Base-by-base conservation (phyloP, 148 eudicot species). In the Dysphania ambrosioides region DNA sequence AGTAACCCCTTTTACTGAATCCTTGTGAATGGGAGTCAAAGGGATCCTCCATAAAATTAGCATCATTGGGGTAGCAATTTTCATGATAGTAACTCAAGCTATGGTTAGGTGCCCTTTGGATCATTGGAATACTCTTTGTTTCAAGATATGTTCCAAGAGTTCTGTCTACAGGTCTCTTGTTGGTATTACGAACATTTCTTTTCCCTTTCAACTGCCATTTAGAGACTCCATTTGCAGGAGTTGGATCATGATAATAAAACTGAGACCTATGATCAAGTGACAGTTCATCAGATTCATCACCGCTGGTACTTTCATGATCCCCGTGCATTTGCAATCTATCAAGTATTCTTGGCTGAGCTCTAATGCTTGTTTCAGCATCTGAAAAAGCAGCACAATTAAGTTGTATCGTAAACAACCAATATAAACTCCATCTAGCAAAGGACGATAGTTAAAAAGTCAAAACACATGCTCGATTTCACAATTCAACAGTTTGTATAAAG, bases 201-300 rank as follows among this genome's bases (percentile, higher is more conserved):
- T 90, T 95, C 70, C 99, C 86, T 83, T 92, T 95, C 79, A 83
- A 79, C 78, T 89, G 85, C 98, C 98, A 95, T 77, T 86, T 88
- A 21, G 97, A 92, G 49, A 87, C 85, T 71, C 83, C 93, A 69
- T 78, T 65, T 60, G 80, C 56, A 53, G 79, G 72, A 41, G 58
- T 80, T 59, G 78, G 86, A 64, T 80, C 88, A 66, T 78, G 70
- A 72, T 70, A 72, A 81, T 24, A 79, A 73, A 80, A 80, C 70
- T 77, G 85, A 78, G 93, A 78, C 68, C 64, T 70, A 30, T 80
- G 85, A 76, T 78, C 83, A 24, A 76, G 80, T 49, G 76, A 74
- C 61, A 65, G 57, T 51, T 86, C 90, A 79, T 88, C 88, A 56
- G 83, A 72, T 31, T 88, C 88, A 44, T 82, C 90, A 66, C 86